Evolutionary conservation across 1,284 basidiomycete species (phyloP).

Genomic region (Filobasidium uniguttulatum): DNA sequence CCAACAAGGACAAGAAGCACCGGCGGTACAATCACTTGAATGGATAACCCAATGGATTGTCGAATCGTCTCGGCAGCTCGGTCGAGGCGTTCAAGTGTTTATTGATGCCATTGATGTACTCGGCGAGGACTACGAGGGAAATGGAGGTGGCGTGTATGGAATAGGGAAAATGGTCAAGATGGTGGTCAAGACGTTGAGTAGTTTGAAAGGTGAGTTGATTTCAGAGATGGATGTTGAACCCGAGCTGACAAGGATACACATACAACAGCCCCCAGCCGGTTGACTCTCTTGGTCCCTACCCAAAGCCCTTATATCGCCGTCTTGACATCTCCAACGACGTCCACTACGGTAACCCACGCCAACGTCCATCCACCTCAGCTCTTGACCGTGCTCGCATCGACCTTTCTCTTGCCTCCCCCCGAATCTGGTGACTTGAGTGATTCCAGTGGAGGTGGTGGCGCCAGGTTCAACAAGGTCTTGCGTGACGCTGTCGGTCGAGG

Average conservation of each 20-base stretch:
- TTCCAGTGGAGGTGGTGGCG: background rate
- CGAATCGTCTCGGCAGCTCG: background rate
- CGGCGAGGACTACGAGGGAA: conserved; percentile 29
- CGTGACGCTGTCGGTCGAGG: conserved; percentile 17
- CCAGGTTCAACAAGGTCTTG: conserved; percentile 25
- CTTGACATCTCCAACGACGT: conserved; percentile 52
- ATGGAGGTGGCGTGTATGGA: conserved; percentile 7
- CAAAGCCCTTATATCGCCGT: conserved; percentile 42
- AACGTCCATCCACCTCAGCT: conserved; percentile 53
- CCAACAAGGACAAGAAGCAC: too few relatives aligned
- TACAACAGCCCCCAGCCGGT: conserved; percentile 46
- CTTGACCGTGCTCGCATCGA: conserved; percentile 48
- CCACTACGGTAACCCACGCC: conserved; percentile 51
- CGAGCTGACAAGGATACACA: background rate
- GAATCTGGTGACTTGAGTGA: conserved; percentile 28
- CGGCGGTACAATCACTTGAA: background rate
- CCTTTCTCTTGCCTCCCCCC: conserved; percentile 56
- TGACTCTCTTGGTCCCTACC: conserved; percentile 53
- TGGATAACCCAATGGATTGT: background rate
- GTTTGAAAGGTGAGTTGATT: conserved; percentile 1
- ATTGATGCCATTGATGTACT: conserved; percentile 31
- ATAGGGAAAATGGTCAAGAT: conserved; percentile 21
- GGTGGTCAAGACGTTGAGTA: conserved; percentile 15
- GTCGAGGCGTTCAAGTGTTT: conserved; percentile 23
- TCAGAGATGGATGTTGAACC: background rate